phyloP scores from a whole-genome alignment of 2,329 filamentous ascomycete genomes.

The Colletotrichum incanum region DNA sequence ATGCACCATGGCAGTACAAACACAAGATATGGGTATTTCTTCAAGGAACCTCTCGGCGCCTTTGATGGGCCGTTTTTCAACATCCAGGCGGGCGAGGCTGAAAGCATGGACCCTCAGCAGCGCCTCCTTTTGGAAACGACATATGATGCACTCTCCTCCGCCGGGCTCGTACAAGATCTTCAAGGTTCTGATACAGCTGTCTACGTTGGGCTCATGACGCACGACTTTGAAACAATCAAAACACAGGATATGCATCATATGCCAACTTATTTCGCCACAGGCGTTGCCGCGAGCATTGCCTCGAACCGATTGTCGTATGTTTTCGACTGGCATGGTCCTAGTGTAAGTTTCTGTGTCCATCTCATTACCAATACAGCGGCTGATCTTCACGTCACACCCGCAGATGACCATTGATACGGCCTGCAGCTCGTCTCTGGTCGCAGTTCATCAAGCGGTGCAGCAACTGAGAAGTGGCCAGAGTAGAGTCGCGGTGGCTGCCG shows the following conservation, averaged over 20 bases:
- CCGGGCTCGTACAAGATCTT: conserved; percentile 40
- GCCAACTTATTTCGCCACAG: conserved; percentile 51
- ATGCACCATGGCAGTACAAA: conserved; percentile 44
- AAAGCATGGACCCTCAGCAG: conserved; percentile 54
- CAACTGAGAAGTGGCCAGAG: conserved; percentile 53
- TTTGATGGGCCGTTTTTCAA: conserved; percentile 52
- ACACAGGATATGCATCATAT: conserved; percentile 46
- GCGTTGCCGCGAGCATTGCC: conserved; percentile 52
- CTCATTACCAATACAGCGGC: background rate
- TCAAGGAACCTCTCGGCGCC: conserved; percentile 41
- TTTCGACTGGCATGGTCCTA: conserved; percentile 57
- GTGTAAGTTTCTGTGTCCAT: conserved; percentile 43
- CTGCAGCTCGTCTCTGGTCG: conserved; percentile 60
- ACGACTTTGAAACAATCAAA: conserved; percentile 47
- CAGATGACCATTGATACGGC: conserved; percentile 61
- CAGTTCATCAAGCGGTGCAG: conserved; percentile 57
- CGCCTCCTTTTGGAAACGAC: conserved; percentile 52
- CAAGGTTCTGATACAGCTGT: conserved; percentile 26
- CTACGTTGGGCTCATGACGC: conserved; percentile 45
- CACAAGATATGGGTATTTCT: conserved; percentile 44
- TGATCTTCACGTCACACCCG: background rate
- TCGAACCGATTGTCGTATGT: conserved; percentile 59
- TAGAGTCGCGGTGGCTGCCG: conserved; percentile 49
- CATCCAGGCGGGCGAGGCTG: conserved; percentile 49
- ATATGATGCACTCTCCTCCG: conserved; percentile 52